Percentiles rank a stretch among this genome's conserved stretches.
Evolutionary conservation across 129 eudicot species (phyloP).

Genomic region (Smallanthus sonchifolius): DNA sequence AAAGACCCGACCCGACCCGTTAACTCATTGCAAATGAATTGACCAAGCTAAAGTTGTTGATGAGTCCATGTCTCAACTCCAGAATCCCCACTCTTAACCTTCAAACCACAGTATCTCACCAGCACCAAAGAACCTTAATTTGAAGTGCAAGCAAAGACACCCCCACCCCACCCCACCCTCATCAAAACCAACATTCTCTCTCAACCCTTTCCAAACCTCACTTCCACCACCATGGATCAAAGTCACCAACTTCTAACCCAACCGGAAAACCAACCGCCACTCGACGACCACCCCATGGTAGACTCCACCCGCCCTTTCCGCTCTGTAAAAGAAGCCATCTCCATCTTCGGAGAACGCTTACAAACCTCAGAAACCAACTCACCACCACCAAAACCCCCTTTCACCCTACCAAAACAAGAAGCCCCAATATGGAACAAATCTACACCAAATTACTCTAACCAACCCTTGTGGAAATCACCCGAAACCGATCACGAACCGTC

Average conservation of each 20-base stretch:
- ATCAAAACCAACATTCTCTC: constrained; percentile 23
- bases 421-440: constrained; percentile 27
- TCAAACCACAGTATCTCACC: constrained; percentile 32
- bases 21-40: background rate
- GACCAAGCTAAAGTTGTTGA: constrained; percentile 8
- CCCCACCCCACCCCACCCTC: background rate
- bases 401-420: constrained; percentile 47
- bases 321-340: constrained; percentile 72
- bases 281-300: constrained; percentile 24
- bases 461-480: constrained; percentile 6
- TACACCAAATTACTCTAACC: constrained; percentile 16
- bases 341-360: constrained; percentile 53
- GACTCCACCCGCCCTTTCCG: constrained; percentile 66
- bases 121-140: constrained; percentile 7
- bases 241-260: background rate
- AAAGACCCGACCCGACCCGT: background rate
- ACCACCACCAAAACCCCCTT: constrained; percentile 42
- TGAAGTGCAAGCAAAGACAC: constrained; percentile 29
- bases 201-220: constrained; percentile 10
- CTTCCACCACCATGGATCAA: constrained; percentile 20
- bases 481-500: background rate
- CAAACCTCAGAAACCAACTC: constrained; percentile 32
- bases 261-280: constrained; percentile 11
- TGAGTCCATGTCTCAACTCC: constrained; percentile 17
- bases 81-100: constrained; percentile 24